Percentiles rank a stretch among this genome's conserved stretches.
These are phyloP conservation scores for Polytrichum commune DNA, from an alignment of 225 moss, liverwort and hornwort species.

Conservation along the genomic window DNA sequence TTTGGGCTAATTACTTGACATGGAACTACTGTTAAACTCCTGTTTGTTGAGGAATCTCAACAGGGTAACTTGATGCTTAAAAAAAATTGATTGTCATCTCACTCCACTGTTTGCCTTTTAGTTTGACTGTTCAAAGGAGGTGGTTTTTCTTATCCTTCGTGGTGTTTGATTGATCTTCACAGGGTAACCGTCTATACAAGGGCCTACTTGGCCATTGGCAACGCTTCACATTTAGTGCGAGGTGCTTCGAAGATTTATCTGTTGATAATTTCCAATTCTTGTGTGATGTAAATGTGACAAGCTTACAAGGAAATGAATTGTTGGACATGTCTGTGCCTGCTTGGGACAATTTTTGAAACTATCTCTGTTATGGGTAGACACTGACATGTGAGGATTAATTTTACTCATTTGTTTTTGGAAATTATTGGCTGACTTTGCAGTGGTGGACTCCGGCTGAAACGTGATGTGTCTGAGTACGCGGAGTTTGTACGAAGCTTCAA, in stretches of 20 bases:
- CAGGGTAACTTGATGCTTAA: too few relatives aligned
- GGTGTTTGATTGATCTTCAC: conserved; percentile 13
- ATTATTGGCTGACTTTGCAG: conserved; percentile 37
- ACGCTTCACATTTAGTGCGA: conserved; percentile 89
- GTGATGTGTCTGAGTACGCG: conserved; percentile 96
- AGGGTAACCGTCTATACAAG: conserved; percentile 98
- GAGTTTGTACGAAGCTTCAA: conserved; percentile 98
- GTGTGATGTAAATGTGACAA: too few relatives aligned
- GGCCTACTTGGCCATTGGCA: conserved; percentile 88
- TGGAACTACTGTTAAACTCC: too few relatives aligned
- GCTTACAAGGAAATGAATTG: background rate
- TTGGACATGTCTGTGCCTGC: background rate
- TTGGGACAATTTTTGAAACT: background rate
- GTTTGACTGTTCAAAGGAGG: too few relatives aligned
- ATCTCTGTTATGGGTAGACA: background rate
- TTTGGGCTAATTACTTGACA: too few relatives aligned
- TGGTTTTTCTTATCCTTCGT: too few relatives aligned
- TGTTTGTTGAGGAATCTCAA: too few relatives aligned
- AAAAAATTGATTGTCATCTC: too few relatives aligned
- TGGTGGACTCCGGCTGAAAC: conserved; percentile 94
- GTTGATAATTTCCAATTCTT: background rate
- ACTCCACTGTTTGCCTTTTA: too few relatives aligned
- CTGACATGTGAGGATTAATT: background rate
- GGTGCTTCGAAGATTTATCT: conserved; percentile 31
- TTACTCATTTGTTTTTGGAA: conserved; percentile 7